These are phyloP conservation scores for Diaporthe batatas DNA, from an alignment of 2,329 filamentous ascomycete species.

Conservation along the genomic window DNA sequence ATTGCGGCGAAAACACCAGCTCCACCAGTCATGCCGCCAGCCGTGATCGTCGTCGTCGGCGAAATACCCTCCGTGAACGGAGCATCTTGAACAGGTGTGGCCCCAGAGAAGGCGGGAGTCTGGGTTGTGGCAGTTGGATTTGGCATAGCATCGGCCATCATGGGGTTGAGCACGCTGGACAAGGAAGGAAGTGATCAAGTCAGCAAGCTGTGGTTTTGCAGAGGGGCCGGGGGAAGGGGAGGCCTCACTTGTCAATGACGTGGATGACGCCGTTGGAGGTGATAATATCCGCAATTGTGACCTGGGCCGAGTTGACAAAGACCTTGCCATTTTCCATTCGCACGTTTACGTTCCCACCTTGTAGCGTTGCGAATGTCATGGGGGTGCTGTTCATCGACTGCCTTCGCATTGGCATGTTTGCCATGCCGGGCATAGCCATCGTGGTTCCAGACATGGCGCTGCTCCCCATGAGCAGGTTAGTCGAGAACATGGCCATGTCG, in stretches of 20 bases:
- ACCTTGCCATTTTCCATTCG: slow-evolving; percentile 51
- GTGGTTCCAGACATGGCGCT: slow-evolving; percentile 73
- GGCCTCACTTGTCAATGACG: slow-evolving; percentile 53
- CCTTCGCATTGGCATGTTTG: slow-evolving; percentile 2
- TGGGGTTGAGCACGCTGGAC: slow-evolving; percentile 55
- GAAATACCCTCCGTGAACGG: slow-evolving; percentile 49
- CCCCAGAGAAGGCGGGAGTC: slow-evolving; percentile 49
- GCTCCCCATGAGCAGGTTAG: slow-evolving; percentile 72
- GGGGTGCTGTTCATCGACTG: slow-evolving; percentile 44
- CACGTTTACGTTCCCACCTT: slow-evolving; percentile 52
- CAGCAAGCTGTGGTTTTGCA: slow-evolving; percentile 41
- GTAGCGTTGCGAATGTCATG: slow-evolving; percentile 47
- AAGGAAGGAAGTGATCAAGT: slow-evolving; percentile 44
- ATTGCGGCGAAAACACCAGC: slow-evolving; percentile 40
- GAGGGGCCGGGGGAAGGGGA: slow-evolving; percentile 48
- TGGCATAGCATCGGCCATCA: slow-evolving; percentile 48
- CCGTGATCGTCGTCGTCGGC: slow-evolving; percentile 48
- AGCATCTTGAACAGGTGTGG: slow-evolving; percentile 43
- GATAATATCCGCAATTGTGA: slow-evolving; percentile 63
- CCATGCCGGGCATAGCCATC: slow-evolving; percentile 62
- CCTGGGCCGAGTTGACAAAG: slow-evolving; percentile 56
- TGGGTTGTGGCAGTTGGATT: slow-evolving; percentile 50
- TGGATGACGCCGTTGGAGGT: slow-evolving; percentile 66
- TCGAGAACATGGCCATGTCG: slow-evolving; percentile 85
- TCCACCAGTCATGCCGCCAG: slow-evolving; percentile 44